Evolutionary conservation across 441 rosid species (phyloP).

Genomic region (Pelargonium cotyledonis): DNA sequence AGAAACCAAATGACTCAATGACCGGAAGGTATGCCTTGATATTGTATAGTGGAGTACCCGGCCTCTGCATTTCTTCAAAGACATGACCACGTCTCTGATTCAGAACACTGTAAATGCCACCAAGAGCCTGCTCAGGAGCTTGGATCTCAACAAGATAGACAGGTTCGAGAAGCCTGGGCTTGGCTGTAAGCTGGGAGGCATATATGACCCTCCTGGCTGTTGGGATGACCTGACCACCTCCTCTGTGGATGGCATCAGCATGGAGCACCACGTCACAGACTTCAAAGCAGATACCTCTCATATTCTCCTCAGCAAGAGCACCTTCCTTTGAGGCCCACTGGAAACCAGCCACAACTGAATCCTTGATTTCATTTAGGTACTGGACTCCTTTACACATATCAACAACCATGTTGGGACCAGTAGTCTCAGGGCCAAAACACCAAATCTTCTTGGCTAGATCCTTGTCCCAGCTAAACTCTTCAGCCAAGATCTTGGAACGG

Average conservation of each 20-base stretch:
- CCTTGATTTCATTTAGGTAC: conserved; percentile 50
- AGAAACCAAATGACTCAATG: conserved; percentile 41
- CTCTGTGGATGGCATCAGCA: conserved; percentile 49
- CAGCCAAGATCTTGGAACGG: conserved; percentile 40
- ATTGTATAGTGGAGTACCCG: conserved; percentile 34
- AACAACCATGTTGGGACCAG: conserved; percentile 54
- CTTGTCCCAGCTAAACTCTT: conserved; percentile 53
- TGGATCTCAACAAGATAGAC: conserved; percentile 39
- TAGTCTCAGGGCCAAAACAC: conserved; percentile 55
- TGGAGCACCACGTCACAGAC: conserved; percentile 53
- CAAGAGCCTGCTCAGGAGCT: conserved; percentile 43
- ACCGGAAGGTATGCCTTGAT: conserved; percentile 48
- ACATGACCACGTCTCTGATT: conserved; percentile 45
- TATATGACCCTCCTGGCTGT: conserved; percentile 51
- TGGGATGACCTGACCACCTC: conserved; percentile 52
- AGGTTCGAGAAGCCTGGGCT: conserved; percentile 44
- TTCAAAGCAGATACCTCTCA: conserved; percentile 50
- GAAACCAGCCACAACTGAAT: conserved; percentile 52
- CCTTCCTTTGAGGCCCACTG: conserved; percentile 60
- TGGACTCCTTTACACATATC: conserved; percentile 58
- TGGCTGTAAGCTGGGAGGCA: conserved; percentile 47
- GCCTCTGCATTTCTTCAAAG: conserved; percentile 45
- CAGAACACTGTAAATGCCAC: conserved; percentile 40
- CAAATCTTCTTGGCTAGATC: conserved; percentile 53
- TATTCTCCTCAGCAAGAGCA: conserved; percentile 49